Evolutionary conservation across 768 basidiomycete species (phyloP).

Genomic region (Pleurotus ostreatus): DNA sequence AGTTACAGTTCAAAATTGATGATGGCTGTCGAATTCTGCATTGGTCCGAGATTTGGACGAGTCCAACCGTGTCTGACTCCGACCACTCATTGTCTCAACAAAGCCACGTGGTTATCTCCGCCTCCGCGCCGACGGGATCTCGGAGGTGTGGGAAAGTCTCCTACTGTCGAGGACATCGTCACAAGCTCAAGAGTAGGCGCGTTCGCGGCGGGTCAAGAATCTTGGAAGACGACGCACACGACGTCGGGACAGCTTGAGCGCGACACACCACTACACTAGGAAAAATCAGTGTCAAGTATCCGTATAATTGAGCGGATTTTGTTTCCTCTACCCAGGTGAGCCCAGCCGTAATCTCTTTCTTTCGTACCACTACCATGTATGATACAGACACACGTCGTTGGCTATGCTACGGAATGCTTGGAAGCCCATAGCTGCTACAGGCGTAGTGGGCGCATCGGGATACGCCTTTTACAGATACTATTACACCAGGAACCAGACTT

Average conservation of each 20-base stretch:
- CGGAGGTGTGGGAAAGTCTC: no score
- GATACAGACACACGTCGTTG: conserved; percentile 1
- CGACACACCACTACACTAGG: background rate
- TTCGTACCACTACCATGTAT: no score
- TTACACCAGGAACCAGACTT: conserved; percentile 41
- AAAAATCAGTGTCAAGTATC: no score
- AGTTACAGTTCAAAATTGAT: background rate
- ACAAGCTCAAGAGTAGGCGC: no score
- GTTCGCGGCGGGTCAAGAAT: no score
- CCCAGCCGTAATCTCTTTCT: no score
- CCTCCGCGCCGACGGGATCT: background rate
- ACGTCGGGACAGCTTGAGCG: no score
- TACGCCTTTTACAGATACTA: conserved; percentile 54
- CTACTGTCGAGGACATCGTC: no score
- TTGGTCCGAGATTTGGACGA: background rate
- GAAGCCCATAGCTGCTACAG: conserved; percentile 62
- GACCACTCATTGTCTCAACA: conserved; percentile 1
- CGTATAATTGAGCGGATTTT: no score
- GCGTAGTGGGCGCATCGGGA: conserved; percentile 47
- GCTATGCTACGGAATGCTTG: conserved; percentile 62
- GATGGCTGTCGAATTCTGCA: background rate
- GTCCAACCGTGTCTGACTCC: background rate
- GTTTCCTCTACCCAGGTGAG: no score
- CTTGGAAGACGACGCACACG: no score
- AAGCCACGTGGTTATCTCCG: conserved; percentile 7